These are phyloP conservation scores for Fusarium pseudograminearum DNA, from an alignment of 2,329 filamentous ascomycete species.

Conservation along the genomic window DNA sequence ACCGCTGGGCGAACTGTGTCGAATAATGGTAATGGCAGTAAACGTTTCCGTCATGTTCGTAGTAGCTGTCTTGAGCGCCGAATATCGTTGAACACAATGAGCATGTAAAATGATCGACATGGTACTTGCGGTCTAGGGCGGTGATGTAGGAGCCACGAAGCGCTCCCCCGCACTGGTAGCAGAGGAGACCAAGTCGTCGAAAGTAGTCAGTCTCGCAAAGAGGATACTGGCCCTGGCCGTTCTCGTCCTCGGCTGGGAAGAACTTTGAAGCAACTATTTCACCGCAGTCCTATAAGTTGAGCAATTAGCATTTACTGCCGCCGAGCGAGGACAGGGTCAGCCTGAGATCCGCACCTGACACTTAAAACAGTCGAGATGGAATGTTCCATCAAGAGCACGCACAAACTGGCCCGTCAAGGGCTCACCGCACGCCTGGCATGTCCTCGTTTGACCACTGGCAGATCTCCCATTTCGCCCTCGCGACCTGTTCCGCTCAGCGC, in stretches of 20 bases:
- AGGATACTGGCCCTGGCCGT: constrained; percentile 87
- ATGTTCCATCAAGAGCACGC: constrained; percentile 90
- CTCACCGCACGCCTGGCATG: constrained; percentile 89
- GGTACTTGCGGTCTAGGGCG: constrained; percentile 96
- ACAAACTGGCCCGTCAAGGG: constrained; percentile 95
- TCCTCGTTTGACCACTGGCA: constrained; percentile 70
- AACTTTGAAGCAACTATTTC: constrained; percentile 99
- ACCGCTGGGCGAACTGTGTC: constrained; percentile 94
- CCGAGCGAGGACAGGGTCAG: constrained; percentile 4
- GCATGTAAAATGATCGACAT: constrained; percentile 99
- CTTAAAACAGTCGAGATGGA: constrained; percentile 97
- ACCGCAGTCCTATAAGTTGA: constrained; percentile 80
- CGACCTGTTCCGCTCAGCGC: constrained; percentile 69
- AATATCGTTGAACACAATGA: constrained; percentile 98
- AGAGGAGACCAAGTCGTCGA: constrained; percentile 88
- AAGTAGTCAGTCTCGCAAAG: constrained; percentile 99
- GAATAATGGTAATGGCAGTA: constrained; percentile 99
- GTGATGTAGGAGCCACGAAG: constrained; percentile 98
- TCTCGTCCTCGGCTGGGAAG: constrained; percentile 94
- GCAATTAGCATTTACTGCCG: constrained; percentile 33
- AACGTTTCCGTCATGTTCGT: constrained; percentile 95
- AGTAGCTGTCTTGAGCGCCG: constrained; percentile 97
- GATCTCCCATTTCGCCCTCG: constrained; percentile 66
- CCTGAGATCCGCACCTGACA: constrained; percentile 74
- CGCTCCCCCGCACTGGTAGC: constrained; percentile 90